phyloP scores from a whole-genome alignment of 2,329 filamentous ascomycete species.

The Lecanosticta acicola region DNA sequence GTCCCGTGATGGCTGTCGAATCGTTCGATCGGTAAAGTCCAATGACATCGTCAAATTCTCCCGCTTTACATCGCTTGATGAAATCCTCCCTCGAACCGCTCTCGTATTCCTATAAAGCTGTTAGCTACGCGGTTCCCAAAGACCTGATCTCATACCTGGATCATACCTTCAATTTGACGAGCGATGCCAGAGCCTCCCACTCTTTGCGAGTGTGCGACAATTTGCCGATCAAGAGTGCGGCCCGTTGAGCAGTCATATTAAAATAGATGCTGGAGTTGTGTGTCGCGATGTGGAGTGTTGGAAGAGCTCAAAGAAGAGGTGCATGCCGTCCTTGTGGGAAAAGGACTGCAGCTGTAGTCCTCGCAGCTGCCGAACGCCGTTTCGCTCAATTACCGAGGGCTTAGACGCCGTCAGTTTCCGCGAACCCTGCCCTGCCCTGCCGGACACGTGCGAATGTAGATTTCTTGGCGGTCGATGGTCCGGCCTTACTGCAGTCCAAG shows the following conservation, averaged over 20 bases:
- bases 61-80: conserved; percentile 49
- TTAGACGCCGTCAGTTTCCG: conserved; percentile 1
- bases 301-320: neutral
- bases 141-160: no score
- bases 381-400: neutral
- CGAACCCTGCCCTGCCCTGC: neutral
- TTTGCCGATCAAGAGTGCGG: conserved; percentile 42
- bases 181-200: conserved; percentile 38
- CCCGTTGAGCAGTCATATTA: conserved; percentile 21
- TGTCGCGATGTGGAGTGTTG: neutral
- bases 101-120: conserved; percentile 45
- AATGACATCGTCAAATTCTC: conserved; percentile 51
- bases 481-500: conserved; percentile 25
- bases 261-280: neutral
- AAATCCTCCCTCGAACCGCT: conserved; percentile 51
- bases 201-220: conserved; percentile 43
- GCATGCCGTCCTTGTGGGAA: neutral
- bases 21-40: conserved; percentile 56
- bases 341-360: neutral
- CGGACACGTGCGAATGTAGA: no score
- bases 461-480: no score
- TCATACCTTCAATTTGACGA: conserved; percentile 30
- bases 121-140: conserved; percentile 3
- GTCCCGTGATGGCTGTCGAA: conserved; percentile 45
- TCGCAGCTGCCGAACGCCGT: neutral